A percentile compares a stretch with the other conserved stretches of the same genome.
Evolutionary conservation across 768 basidiomycete genomes (phyloP).

Genomic region (Termitomyces sp.): DNA sequence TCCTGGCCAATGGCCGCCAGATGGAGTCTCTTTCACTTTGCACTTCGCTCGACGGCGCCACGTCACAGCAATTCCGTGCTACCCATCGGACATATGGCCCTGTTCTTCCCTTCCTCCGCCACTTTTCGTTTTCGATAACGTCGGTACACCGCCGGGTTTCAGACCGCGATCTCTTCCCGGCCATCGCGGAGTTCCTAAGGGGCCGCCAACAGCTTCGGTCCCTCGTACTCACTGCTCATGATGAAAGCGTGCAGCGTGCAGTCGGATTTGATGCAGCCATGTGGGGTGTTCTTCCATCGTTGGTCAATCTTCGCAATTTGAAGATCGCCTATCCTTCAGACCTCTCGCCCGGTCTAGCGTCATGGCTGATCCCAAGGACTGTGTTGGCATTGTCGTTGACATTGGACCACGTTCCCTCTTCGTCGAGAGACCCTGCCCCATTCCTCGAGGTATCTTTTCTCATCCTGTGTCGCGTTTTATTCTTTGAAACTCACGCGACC

Average conservation of each 20-base stretch:
- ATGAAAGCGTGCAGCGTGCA: conserved; percentile 37
- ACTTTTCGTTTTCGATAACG: conserved; percentile 54
- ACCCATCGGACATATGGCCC: conserved; percentile 13
- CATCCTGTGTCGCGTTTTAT: neutral
- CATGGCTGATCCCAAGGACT: conserved; percentile 59
- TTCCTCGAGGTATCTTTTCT: conserved; percentile 33
- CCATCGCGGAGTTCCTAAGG: conserved; percentile 61
- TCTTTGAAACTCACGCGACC: neutral
- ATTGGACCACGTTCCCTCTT: conserved; percentile 30
- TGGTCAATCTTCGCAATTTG: conserved; percentile 46
- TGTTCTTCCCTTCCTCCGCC: conserved; percentile 55
- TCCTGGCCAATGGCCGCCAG: conserved; percentile 56
- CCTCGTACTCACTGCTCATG: conserved; percentile 43
- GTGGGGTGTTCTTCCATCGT: conserved; percentile 64
- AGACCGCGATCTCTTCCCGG: conserved; percentile 64
- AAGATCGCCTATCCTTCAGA: conserved; percentile 61
- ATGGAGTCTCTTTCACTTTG: conserved; percentile 55
- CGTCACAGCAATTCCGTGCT: conserved; percentile 45
- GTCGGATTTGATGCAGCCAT: conserved; percentile 65
- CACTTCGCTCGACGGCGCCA: conserved; percentile 45
- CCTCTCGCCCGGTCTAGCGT: conserved; percentile 54
- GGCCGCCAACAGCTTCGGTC: conserved; percentile 46
- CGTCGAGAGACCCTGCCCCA: conserved; percentile 31
- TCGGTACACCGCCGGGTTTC: conserved; percentile 33
- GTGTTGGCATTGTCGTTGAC: conserved; percentile 43